Base-by-base conservation (phyloP, 1,139 yeast genomes). In the Yamadazyma spencermartinsiae region DNA sequence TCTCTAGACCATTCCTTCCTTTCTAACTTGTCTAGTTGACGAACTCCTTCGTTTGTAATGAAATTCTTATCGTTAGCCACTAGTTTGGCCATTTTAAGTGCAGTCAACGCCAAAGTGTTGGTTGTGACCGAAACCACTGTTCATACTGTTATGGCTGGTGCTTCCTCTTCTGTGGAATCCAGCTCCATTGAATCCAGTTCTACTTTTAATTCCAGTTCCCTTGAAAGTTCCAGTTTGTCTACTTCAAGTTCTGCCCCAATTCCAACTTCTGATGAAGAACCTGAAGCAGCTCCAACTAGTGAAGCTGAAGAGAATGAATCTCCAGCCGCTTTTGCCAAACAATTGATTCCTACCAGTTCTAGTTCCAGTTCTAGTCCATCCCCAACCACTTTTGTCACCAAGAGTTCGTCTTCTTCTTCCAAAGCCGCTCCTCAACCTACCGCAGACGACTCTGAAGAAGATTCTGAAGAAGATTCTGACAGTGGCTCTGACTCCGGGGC, bases 101-200 rank as follows among this genome's bases (percentile, higher is more conserved):
- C 43, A 19, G 42, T 42, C 16, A 34, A 38, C 33, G 50, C 51
- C 14, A 39, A 42, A 11, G 50, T 51, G 12, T 42, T 46, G 11
- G 43, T 47, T 13, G 55, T 52, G n/a, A 55, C 60, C 26, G 46
- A 52, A 31, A 47, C 52, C 14, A 44, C 36, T 23, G 28, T 50
- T 12, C 43, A 39, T 28, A 52, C 58, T 25, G 58, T 53, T n/a
- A 16, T 35, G 25, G 41, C 37, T 19, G 39, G 35, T 23, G 38
- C 39, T 3, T 19, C 40, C 12, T 31, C 36, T 16, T 7, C n/a
- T 16, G 18, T 25, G 10, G 33, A 39, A 37, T 43, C 39, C 39
- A 28, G 34, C 33, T 23, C 30, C 29, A 18, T n/a, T 12, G 25
- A 19, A 31, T 35, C 35, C 8, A 27, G 36, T 14, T 25, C 34